Percentiles rank a stretch among this genome's conserved stretches.
Conservation (phyloP, 495 filamentous ascomycete genomes). For the Podospora appendiculata region DNA sequence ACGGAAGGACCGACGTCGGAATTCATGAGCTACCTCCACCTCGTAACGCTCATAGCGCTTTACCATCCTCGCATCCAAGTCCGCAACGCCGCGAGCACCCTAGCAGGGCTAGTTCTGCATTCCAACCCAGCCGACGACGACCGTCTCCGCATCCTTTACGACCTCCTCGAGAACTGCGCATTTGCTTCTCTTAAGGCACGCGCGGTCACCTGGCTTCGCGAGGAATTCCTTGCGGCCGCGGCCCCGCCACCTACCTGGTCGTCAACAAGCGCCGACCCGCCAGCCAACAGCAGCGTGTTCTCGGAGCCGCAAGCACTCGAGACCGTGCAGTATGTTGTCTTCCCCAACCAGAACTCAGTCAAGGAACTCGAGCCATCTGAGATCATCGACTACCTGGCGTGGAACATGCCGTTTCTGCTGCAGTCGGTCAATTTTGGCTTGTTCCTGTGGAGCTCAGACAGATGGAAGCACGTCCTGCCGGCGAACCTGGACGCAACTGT, state of each 20-base stretch:
- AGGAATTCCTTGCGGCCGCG: constrained; percentile 59
- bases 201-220: constrained; percentile 80
- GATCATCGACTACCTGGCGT: constrained; percentile 25
- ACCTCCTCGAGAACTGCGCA: constrained; percentile 73
- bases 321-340: constrained; percentile 35
- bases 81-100: constrained; percentile 64
- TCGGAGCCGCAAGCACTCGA: constrained; percentile 43
- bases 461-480: constrained; percentile 31
- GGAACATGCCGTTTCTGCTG: constrained; percentile 33
- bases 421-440: constrained; percentile 44
- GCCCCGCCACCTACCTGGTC: neutral
- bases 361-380: constrained; percentile 15
- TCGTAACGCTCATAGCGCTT: constrained; percentile 56
- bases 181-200: constrained; percentile 70
- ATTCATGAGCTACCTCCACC: constrained; percentile 52
- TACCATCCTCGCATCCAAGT: constrained; percentile 59
- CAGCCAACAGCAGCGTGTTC: constrained; percentile 43
- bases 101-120: constrained; percentile 67
- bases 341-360: constrained; percentile 28
- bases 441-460: constrained; percentile 36
- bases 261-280: constrained; percentile 8
- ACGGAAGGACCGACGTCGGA: constrained; percentile 21
- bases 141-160: constrained; percentile 68
- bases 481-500: constrained; percentile 36
- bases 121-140: constrained; percentile 62